Evolutionary conservation across 164 flowering plant species (phyloP), one percentile per base, ranked within the genome.

Genomic region (Saururus chinensis): DNA sequence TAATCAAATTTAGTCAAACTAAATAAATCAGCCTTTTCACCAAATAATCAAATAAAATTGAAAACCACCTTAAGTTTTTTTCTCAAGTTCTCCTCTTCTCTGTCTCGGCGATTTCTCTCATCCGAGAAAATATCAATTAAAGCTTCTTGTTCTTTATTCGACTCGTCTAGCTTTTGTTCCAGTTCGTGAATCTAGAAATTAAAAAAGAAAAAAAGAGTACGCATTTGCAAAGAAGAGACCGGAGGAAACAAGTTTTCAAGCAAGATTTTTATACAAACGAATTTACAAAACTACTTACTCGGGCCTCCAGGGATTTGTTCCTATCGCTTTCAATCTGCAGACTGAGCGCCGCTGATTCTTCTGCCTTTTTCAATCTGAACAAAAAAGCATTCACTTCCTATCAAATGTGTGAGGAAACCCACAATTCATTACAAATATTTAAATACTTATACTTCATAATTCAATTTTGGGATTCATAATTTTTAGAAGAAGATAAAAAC

Each of bases 71-170:
- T 77, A 54, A 88, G 59, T 67, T 81, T 82, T 74, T 72, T 82
- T 62, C 85, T 79, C 75, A 88, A 71, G 48, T 64, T 81, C 19
- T 81, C 83, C 71, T 84, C 88, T 67, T 86, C 95, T 9, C 24
- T 60, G n/a, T 86, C 88, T 25, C 92, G 77, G 6, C 85, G 80
- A n/a, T 73, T 79, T 64, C 90, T 84, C 70, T 89, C 96, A 53
- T 84, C 95, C 14, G 23, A 35, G 64, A 87, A 82, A 26, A 87
- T 76, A 60, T 84, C 88, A 19, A 88, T 78, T 13, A 88, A 60
- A 58, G 72, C 82, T 48, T 83, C 92, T 60, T 88, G 95, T 63
- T 91, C 97, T 77, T 74, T 85, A 68, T 60, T 82, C 67, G 88
- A 40, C 40, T 75, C 87, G 62, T 82, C 84, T 22, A 81, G 62